Conservation (phyloP, 2,329 filamentous ascomycete species). For the Raffaelea deltoideospora region DNA sequence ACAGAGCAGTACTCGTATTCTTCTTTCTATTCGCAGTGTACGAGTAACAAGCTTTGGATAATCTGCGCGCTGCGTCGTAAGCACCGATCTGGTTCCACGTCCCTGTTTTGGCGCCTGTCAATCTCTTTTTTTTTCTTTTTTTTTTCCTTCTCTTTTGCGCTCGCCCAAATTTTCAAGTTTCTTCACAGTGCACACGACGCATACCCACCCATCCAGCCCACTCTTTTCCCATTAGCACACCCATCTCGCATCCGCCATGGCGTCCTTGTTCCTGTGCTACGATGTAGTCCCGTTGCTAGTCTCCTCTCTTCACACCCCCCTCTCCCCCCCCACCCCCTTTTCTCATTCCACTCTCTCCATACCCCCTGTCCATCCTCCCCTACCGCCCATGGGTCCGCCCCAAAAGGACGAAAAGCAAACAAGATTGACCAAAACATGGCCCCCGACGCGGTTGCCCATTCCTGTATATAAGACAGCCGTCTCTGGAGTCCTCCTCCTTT, state of each 20-base stretch:
- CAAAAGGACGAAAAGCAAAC: neutral
- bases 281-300: neutral
- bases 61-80: no score
- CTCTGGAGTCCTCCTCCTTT: conserved; percentile 6
- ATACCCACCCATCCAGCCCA: neutral
- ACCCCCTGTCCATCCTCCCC: neutral
- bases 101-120: conserved; percentile 7
- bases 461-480: conserved; percentile 12
- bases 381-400: no score
- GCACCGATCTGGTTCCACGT: conserved; percentile 8
- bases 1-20: no score
- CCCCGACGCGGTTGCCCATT: conserved; percentile 1
- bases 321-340: neutral
- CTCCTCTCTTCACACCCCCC: neutral
- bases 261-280: conserved; percentile 1
- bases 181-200: no score
- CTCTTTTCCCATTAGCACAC: conserved; percentile 2
- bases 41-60: neutral
- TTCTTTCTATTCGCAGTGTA: neutral
- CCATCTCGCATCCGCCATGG: conserved; percentile 3
- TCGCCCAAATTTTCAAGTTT: neutral
- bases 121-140: conserved; percentile 7
- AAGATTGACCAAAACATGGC: neutral
- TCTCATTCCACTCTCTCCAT: neutral
- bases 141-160: neutral